Conservation (phyloP, 2,329 filamentous ascomycete species). For the Ambrosiella cleistominuta region DNA sequence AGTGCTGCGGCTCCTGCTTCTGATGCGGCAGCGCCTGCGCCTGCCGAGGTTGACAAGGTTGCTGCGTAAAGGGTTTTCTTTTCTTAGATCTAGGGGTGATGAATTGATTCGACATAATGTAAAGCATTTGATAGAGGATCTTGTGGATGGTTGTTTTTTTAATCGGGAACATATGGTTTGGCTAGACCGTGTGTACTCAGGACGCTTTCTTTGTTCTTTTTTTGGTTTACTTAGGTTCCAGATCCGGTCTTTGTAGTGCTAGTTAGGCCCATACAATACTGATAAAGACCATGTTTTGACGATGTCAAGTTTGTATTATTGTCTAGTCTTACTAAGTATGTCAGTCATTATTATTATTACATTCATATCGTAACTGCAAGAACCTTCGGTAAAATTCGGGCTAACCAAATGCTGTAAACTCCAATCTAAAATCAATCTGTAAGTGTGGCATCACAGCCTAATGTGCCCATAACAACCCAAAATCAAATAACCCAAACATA, state of each 20-base stretch:
- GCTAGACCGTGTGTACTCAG: not conserved
- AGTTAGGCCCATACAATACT: too few species aligned
- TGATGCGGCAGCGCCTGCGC: slow-evolving; percentile 18
- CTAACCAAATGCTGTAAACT: too few species aligned
- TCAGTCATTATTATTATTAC: too few species aligned
- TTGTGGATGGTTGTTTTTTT: not conserved
- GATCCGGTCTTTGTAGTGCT: too few species aligned
- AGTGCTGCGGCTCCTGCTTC: slow-evolving; percentile 14
- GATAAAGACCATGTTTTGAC: too few species aligned
- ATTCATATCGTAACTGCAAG: too few species aligned
- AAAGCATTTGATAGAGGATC: not conserved
- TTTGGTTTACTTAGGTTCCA: too few species aligned
- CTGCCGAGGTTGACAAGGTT: slow-evolving; percentile 7
- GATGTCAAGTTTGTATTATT: too few species aligned
- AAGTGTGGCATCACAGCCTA: not conserved
- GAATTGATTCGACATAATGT: not conserved
- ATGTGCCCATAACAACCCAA: not conserved
- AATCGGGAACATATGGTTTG: not conserved
- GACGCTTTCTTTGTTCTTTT: not conserved
- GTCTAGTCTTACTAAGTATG: too few species aligned
- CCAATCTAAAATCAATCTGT: too few species aligned
- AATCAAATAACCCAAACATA: not conserved
- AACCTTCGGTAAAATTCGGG: too few species aligned
- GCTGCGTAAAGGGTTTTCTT: not conserved
- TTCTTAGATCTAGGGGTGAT: not conserved